phyloP scores from a whole-genome alignment of 2,329 filamentous ascomycete genomes.

The Aureobasidium sp. region DNA sequence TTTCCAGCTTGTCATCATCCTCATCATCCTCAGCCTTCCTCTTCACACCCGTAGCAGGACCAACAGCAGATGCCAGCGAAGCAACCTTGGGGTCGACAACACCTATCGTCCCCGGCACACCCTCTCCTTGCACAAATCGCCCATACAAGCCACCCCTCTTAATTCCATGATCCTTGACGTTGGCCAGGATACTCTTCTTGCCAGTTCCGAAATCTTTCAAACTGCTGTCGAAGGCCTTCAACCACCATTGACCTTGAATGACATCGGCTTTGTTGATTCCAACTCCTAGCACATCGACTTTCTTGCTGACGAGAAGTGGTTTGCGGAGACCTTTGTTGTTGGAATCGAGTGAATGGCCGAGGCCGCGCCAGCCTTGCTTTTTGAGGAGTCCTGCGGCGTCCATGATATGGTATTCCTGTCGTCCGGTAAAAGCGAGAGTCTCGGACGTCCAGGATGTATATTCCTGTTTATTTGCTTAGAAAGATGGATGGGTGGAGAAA shows the following conservation, averaged over 20 bases:
- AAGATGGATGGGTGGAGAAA: not conserved
- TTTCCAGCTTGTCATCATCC: constrained; percentile 12
- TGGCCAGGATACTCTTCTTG: constrained; percentile 50
- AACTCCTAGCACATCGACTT: constrained; percentile 72
- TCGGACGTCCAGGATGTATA: not conserved
- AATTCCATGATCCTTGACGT: constrained; percentile 41
- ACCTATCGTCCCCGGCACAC: constrained; percentile 62
- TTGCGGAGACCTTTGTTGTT: constrained; percentile 69
- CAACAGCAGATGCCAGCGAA: constrained; percentile 10
- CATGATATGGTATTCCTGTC: constrained; percentile 46
- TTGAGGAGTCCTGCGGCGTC: constrained; percentile 76
- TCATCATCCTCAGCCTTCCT: constrained; percentile 16
- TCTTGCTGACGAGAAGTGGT: constrained; percentile 75
- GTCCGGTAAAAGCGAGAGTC: not conserved
- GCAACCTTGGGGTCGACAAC: constrained; percentile 15
- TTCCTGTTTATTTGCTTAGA: not conserved
- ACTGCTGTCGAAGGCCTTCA: constrained; percentile 87
- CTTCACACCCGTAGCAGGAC: constrained; percentile 6
- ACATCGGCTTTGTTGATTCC: constrained; percentile 63
- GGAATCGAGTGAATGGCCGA: constrained; percentile 77
- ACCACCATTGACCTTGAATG: constrained; percentile 86
- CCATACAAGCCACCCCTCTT: constrained; percentile 61
- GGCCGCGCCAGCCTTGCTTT: constrained; percentile 82
- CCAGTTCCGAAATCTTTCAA: constrained; percentile 64
- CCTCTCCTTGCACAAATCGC: constrained; percentile 76